phyloP scores from a whole-genome alignment of 139 green algal species.

The Nannochloris sp. region DNA sequence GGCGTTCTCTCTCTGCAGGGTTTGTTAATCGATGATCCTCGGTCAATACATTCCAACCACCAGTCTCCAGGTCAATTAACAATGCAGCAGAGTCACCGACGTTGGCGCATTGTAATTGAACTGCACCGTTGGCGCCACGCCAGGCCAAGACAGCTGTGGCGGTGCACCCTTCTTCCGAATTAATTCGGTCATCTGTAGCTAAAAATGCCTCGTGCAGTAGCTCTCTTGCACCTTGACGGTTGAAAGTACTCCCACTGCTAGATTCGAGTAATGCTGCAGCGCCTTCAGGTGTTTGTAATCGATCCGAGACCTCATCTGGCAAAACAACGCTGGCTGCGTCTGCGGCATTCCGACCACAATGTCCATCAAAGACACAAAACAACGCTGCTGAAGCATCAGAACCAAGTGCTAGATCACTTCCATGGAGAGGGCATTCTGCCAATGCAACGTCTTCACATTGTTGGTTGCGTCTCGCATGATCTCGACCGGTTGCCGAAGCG shows the following conservation, averaged over 20 bases:
- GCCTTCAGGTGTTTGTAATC: neutral
- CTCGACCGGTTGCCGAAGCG: conserved; percentile 21
- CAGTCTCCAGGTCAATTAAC: conserved; percentile 7
- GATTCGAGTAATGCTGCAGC: neutral
- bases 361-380: conserved; percentile 60
- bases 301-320: conserved; percentile 30
- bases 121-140: conserved; percentile 15
- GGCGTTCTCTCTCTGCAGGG: conserved; percentile 35
- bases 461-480: conserved; percentile 33
- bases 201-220: conserved; percentile 19
- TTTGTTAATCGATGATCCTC: conserved; percentile 57
- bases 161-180: conserved; percentile 57
- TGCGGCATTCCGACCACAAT: conserved; percentile 44
- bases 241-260: neutral
- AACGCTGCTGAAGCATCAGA: conserved; percentile 13
- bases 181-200: conserved; percentile 25
- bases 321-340: conserved; percentile 22
- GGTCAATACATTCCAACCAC: conserved; percentile 21
- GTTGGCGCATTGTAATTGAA: conserved; percentile 54
- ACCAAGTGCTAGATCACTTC: conserved; percentile 8
- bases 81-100: conserved; percentile 59
- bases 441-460: conserved; percentile 29
- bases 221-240: neutral
- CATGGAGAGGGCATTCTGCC: conserved; percentile 30
- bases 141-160: conserved; percentile 62